A percentile compares a stretch with the other conserved stretches of the same genome.
phyloP scores from a whole-genome alignment of 306 rosid genomes.

The Acacia confusa region DNA sequence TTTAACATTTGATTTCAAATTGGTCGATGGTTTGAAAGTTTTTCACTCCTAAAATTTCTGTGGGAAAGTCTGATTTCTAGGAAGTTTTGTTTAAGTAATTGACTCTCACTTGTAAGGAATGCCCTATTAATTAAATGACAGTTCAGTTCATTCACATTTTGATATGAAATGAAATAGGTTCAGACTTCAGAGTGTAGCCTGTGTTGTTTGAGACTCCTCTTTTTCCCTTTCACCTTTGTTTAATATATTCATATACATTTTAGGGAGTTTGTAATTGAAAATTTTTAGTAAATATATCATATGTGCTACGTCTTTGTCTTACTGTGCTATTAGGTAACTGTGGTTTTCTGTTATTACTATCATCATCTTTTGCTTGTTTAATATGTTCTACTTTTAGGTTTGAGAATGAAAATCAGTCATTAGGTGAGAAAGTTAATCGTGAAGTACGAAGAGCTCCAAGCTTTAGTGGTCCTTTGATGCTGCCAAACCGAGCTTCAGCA shows the following conservation, averaged over 20 bases:
- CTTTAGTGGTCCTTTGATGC: slow-evolving; percentile 98
- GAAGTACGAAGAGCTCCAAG: slow-evolving; percentile 79
- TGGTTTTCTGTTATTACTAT: slow-evolving; percentile 15
- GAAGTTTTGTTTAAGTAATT: slow-evolving; percentile 11
- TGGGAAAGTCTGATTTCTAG: neutral
- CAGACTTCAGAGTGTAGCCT: neutral
- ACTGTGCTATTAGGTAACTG: slow-evolving; percentile 24
- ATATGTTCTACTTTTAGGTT: slow-evolving; percentile 50
- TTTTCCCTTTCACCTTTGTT: slow-evolving; percentile 22
- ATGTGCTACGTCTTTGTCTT: slow-evolving; percentile 5
- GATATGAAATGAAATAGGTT: slow-evolving; percentile 2
- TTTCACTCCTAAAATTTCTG: neutral
- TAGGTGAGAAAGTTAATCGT: slow-evolving; percentile 52
- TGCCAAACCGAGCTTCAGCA: slow-evolving; percentile 98
- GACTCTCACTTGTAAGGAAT: neutral
- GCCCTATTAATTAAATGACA: neutral
- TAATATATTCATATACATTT: neutral
- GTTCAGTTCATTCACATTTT: slow-evolving; percentile 4
- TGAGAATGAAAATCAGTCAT: slow-evolving; percentile 62
- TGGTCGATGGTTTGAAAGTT: neutral
- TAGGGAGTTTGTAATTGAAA: slow-evolving; percentile 13
- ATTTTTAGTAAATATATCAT: slow-evolving; percentile 24
- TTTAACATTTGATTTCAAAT: neutral
- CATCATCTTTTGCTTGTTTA: slow-evolving; percentile 4
- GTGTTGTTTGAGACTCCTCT: neutral